Evolutionary conservation across 225 moss, liverwort and hornwort genomes (phyloP).

Genomic region (Takakia lepidozioides): DNA sequence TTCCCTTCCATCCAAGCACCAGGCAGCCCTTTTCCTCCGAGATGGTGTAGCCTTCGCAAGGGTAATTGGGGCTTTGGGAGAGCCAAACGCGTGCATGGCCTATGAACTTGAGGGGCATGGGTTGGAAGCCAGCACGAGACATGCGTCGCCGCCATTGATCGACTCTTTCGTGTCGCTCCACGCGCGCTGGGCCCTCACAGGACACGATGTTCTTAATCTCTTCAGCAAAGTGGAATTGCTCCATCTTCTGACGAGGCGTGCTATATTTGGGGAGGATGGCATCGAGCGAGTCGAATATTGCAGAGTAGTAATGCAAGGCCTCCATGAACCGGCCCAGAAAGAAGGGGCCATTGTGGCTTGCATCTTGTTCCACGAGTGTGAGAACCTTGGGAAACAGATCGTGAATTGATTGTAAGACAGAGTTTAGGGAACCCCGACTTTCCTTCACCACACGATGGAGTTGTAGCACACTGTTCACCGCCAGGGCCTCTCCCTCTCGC

Average conservation of each 20-base stretch:
- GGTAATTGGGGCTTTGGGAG: too few species aligned
- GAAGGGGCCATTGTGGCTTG: constrained; percentile 5
- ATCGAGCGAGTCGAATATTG: constrained; percentile 7
- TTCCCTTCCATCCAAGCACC: too few species aligned
- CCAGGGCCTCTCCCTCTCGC: constrained; percentile 6
- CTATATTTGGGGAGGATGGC: background rate
- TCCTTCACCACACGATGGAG: constrained; percentile 7
- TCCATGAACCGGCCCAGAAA: constrained; percentile 5
- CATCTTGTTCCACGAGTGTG: constrained; percentile 9
- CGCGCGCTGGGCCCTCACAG: constrained; percentile 5
- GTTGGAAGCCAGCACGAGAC: constrained; percentile 7
- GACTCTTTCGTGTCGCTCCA: constrained; percentile 6
- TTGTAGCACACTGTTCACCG: constrained; percentile 5
- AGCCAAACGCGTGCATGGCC: too few species aligned
- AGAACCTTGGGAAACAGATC: constrained; percentile 2
- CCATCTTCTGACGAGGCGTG: constrained; percentile 1
- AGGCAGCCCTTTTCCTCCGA: too few species aligned
- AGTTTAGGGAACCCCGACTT: constrained; percentile 1
- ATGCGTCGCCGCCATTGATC: constrained; percentile 7
- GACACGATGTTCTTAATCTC: constrained; percentile 9
- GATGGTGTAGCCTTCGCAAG: too few species aligned
- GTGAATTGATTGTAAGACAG: background rate
- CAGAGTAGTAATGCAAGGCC: constrained; percentile 6
- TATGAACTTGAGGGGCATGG: constrained; percentile 2
- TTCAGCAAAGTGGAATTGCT: constrained; percentile 5